Percentiles rank a stretch among this genome's conserved stretches.
phyloP scores from a whole-genome alignment of 2,329 filamentous ascomycete species.

The Cucurbitaria berberidis region DNA sequence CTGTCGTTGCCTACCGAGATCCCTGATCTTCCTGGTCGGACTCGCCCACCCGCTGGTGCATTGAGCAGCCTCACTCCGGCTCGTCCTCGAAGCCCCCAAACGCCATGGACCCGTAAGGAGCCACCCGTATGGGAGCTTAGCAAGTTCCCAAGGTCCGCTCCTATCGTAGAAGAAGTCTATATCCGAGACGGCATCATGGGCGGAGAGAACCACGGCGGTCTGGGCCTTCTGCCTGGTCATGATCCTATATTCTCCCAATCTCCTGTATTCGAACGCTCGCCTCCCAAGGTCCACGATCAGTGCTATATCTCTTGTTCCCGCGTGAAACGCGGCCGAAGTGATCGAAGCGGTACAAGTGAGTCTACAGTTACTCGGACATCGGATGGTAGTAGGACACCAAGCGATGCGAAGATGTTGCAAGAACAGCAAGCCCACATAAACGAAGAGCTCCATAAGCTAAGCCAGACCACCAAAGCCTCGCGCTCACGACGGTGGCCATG shows the following conservation, averaged over 20 bases:
- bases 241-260: constrained; percentile 9
- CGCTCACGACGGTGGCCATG: constrained; percentile 30
- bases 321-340: constrained; percentile 15
- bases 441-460: constrained; percentile 22
- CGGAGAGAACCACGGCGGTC: neutral
- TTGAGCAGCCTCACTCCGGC: constrained; percentile 26
- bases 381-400: constrained; percentile 6
- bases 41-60: constrained; percentile 12
- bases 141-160: constrained; percentile 11
- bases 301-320: constrained; percentile 17
- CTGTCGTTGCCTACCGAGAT: constrained; percentile 32
- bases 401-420: constrained; percentile 5
- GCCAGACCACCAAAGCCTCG: constrained; percentile 13
- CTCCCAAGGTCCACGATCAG: constrained; percentile 15
- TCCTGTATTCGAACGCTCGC: constrained; percentile 14
- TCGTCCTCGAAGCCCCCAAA: constrained; percentile 36
- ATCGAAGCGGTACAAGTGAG: constrained; percentile 17
- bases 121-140: constrained; percentile 18
- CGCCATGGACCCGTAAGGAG: constrained; percentile 25
- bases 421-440: constrained; percentile 15
- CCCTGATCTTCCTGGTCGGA: constrained; percentile 27
- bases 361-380: constrained; percentile 15
- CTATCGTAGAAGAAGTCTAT: constrained; percentile 21
- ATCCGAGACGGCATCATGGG: neutral
- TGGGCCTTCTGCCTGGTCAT: constrained; percentile 14